A percentile compares a stretch with the other conserved stretches of the same genome.
These are phyloP conservation scores for Periconia macrospinosa DNA, from an alignment of 2,329 filamentous ascomycete species.

Conservation along the genomic window DNA sequence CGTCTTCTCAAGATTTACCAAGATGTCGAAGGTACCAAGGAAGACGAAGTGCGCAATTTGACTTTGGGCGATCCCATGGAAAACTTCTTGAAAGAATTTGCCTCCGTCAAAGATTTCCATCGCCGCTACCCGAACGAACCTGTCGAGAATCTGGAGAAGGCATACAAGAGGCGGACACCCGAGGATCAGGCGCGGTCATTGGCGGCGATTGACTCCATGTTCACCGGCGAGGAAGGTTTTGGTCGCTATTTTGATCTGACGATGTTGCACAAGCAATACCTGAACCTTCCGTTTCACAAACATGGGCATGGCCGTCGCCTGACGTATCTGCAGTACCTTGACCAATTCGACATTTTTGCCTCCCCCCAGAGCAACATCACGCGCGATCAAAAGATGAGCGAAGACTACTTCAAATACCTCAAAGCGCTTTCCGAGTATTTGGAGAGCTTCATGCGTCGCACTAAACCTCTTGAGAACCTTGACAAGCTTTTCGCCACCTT, in stretches of 20 bases:
- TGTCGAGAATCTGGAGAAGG: conserved; percentile 90
- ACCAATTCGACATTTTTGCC: conserved; percentile 84
- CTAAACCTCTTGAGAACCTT: conserved; percentile 81
- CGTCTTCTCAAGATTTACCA: conserved; percentile 82
- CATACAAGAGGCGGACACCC: conserved; percentile 74
- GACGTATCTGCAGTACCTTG: conserved; percentile 90
- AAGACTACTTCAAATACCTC: conserved; percentile 90
- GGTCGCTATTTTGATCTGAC: conserved; percentile 92
- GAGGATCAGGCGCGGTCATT: conserved; percentile 64
- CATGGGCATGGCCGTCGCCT: conserved; percentile 55
- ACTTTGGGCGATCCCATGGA: conserved; percentile 85
- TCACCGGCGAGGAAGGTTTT: conserved; percentile 92
- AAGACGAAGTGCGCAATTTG: conserved; percentile 80
- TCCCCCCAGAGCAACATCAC: conserved; percentile 74
- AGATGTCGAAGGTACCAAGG: conserved; percentile 71
- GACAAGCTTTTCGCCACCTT: conserved; percentile 76
- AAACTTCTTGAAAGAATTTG: conserved; percentile 85
- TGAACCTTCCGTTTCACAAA: conserved; percentile 87
- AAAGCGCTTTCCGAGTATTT: conserved; percentile 79
- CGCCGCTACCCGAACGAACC: conserved; percentile 90
- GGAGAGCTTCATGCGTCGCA: conserved; percentile 83
- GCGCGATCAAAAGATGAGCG: conserved; percentile 81
- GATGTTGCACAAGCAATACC: conserved; percentile 78
- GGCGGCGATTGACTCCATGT: conserved; percentile 82
- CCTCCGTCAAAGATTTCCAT: conserved; percentile 83